phyloP scores from a whole-genome alignment of 257 asterid species.

The Ajuga chamaepitys region DNA sequence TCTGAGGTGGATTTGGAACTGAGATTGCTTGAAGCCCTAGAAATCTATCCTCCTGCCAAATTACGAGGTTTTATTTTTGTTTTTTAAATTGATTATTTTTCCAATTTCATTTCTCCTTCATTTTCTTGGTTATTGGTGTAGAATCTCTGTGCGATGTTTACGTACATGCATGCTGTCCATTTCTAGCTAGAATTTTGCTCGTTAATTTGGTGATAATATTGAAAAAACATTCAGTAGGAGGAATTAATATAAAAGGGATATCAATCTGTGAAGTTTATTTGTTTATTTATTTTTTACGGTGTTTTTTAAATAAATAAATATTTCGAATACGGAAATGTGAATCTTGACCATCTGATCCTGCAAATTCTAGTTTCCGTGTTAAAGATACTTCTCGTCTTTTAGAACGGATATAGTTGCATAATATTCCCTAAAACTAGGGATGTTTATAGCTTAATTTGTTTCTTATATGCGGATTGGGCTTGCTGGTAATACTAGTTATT shows the following conservation, averaged over 20 bases:
- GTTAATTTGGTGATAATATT: not conserved
- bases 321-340: not conserved
- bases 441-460: not conserved
- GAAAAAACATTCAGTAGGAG: not conserved
- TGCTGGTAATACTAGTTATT: not conserved
- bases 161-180: conserved; percentile 7
- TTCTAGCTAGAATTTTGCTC: not conserved
- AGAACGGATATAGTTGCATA: not conserved
- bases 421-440: conserved; percentile 1
- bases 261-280: not conserved
- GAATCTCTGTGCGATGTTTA: not conserved
- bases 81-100: not conserved
- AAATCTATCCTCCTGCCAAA: conserved; percentile 88
- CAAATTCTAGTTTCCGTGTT: not conserved
- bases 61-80: conserved; percentile 41
- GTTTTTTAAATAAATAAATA: not conserved
- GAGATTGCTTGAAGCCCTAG: conserved; percentile 77
- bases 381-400: not conserved
- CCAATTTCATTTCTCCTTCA: not conserved
- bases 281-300: not conserved
- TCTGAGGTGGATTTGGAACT: conserved; percentile 92
- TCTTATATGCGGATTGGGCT: not conserved
- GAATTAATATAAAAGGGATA: not conserved
- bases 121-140: not conserved
- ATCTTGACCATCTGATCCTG: not conserved